phyloP scores from a whole-genome alignment of 495 filamentous ascomycete species.

The Tricharina praecox region DNA sequence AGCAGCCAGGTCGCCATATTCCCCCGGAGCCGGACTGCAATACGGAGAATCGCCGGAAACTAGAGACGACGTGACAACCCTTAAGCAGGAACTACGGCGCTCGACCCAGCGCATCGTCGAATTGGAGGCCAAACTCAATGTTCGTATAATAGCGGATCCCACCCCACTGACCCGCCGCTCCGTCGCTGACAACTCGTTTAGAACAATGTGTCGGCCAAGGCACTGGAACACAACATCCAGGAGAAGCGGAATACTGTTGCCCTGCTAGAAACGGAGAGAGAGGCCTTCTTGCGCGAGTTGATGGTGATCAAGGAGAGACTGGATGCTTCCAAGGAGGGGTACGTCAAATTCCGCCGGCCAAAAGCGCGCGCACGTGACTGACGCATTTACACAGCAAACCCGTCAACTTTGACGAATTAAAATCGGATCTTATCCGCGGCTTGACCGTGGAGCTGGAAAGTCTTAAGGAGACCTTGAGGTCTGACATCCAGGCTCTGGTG shows the following conservation, averaged over 20 bases:
- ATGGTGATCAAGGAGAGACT: constrained; percentile 65
- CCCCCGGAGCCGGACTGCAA: constrained; percentile 38
- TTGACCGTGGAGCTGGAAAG: constrained; percentile 75
- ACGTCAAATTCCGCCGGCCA: constrained; percentile 8
- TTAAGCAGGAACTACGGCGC: constrained; percentile 62
- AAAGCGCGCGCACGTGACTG: neutral
- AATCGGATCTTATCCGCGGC: constrained; percentile 70
- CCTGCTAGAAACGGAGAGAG: constrained; percentile 83
- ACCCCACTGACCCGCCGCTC: no score
- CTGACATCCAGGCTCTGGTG: constrained; percentile 68
- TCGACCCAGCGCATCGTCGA: constrained; percentile 69
- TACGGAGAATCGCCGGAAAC: constrained; percentile 45
- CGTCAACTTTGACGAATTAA: constrained; percentile 56
- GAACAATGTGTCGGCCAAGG: constrained; percentile 57
- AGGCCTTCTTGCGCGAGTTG: constrained; percentile 85
- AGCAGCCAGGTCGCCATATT: constrained; percentile 31
- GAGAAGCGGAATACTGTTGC: constrained; percentile 95
- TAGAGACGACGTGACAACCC: constrained; percentile 51
- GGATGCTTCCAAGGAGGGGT: constrained; percentile 44
- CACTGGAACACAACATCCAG: constrained; percentile 65
- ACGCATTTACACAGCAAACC: constrained; percentile 37
- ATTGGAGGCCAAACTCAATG: constrained; percentile 53
- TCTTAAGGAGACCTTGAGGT: constrained; percentile 61
- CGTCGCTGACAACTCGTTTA: no score
- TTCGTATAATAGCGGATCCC: no score